A percentile compares a stretch with the other conserved stretches of the same genome.
Evolutionary conservation across 768 basidiomycete genomes (phyloP).

Genomic region (Calocera viscosa): DNA sequence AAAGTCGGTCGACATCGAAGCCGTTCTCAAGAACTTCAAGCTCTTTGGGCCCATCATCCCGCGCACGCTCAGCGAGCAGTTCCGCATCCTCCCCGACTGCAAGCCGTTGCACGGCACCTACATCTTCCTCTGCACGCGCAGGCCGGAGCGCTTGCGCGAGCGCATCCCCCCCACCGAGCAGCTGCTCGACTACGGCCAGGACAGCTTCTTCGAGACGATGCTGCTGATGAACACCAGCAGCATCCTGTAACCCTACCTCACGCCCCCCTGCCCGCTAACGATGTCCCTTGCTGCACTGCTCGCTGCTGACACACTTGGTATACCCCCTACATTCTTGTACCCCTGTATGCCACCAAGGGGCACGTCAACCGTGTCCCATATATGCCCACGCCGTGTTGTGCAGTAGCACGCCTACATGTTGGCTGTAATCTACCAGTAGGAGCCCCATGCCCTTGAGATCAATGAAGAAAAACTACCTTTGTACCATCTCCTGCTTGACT

Average conservation of each 20-base stretch:
- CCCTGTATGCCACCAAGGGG: neutral
- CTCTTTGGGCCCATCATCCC: neutral
- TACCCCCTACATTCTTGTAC: neutral
- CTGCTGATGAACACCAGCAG: neutral
- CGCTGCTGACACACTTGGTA: neutral
- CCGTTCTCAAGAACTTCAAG: neutral
- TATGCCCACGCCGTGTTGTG: neutral
- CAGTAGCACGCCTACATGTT: neutral
- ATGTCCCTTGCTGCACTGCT: neutral
- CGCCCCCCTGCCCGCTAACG: neutral
- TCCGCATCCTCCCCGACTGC: neutral
- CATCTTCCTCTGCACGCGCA: neutral
- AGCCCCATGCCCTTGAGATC: too few relatives aligned
- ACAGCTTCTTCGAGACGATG: neutral
- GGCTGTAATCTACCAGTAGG: too few relatives aligned
- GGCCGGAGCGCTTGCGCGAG: neutral
- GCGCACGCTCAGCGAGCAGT: neutral
- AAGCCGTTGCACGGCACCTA: neutral
- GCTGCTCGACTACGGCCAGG: neutral
- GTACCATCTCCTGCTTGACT: neutral
- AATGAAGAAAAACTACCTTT: neutral
- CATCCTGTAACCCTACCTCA: neutral
- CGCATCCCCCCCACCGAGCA: neutral
- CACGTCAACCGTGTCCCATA: neutral
- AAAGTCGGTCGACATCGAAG: neutral